Conservation (phyloP, 371 early-diverging fungal species). For the Coemansia sp. region DNA sequence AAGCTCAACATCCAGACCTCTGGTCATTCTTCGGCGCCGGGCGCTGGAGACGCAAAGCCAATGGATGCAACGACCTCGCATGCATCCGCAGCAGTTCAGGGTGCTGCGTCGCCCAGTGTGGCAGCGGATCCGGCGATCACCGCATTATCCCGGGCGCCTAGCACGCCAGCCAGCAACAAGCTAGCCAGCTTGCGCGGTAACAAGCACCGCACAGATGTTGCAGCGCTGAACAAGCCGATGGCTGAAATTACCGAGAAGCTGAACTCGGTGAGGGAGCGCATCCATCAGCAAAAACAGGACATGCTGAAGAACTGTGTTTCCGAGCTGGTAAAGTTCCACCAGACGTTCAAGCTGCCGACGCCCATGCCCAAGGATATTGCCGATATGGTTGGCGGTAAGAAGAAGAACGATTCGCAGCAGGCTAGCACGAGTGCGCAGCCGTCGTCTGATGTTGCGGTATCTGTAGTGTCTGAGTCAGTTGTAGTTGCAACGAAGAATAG, state of each 20-base stretch:
- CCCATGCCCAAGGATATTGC: constrained; percentile 47
- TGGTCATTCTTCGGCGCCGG: constrained; percentile 21
- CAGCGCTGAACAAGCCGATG: constrained; percentile 51
- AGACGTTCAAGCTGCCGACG: constrained; percentile 63
- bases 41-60: neutral
- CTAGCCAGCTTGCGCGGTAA: constrained; percentile 44
- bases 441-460: neutral
- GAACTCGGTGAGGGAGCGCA: constrained; percentile 57
- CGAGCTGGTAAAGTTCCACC: constrained; percentile 77
- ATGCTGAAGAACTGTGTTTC: constrained; percentile 69
- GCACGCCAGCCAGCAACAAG: constrained; percentile 21
- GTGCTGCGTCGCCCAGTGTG: neutral
- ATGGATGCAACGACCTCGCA: neutral
- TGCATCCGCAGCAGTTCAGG: neutral
- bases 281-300: constrained; percentile 75
- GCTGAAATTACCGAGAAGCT: constrained; percentile 54
- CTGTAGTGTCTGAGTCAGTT: neutral
- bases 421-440: neutral
- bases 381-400: constrained; percentile 31
- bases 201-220: constrained; percentile 43
- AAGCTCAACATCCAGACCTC: constrained; percentile 53
- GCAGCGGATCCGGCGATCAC: constrained; percentile 42
- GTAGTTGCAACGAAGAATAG: neutral
- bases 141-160: constrained; percentile 15
- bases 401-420: constrained; percentile 16